Conservation (phyloP, 1,139 yeast species). For the Saccharomycopsis crataegensis region DNA sequence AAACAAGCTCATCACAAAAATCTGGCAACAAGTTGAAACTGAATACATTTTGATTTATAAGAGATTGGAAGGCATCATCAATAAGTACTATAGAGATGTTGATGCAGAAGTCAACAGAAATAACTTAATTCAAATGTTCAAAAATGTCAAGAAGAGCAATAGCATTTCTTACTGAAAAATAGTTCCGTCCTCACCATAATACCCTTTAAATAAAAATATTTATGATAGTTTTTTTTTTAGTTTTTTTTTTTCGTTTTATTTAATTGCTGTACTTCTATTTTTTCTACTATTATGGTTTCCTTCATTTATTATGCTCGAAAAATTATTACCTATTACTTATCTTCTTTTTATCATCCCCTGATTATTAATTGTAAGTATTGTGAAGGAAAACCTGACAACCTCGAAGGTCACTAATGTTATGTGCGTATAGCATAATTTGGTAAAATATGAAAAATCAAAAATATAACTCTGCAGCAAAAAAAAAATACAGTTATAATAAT, state of each 20-base stretch:
- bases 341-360: too few species aligned
- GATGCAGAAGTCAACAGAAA: slow-evolving; percentile 32
- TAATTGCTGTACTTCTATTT: neutral
- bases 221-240: neutral
- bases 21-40: slow-evolving; percentile 48
- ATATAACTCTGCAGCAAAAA: too few species aligned
- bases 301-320: neutral
- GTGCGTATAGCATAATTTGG: too few species aligned
- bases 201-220: neutral
- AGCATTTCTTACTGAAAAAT: neutral
- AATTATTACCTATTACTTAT: too few species aligned
- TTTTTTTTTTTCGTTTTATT: neutral
- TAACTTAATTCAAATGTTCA: slow-evolving; percentile 14
- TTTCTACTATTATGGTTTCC: neutral
- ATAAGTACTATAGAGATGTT: slow-evolving; percentile 37
- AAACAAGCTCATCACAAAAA: slow-evolving; percentile 35
- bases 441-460: too few species aligned
- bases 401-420: too few species aligned
- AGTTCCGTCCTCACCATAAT: neutral
- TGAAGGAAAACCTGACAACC: too few species aligned
- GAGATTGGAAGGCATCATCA: slow-evolving; percentile 35
- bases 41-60: slow-evolving; percentile 38
- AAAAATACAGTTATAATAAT: too few species aligned
- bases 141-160: neutral
- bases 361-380: too few species aligned